These are phyloP conservation scores for Sporopachydermia lactativora DNA, from an alignment of 805 yeast species.

Conservation along the genomic window DNA sequence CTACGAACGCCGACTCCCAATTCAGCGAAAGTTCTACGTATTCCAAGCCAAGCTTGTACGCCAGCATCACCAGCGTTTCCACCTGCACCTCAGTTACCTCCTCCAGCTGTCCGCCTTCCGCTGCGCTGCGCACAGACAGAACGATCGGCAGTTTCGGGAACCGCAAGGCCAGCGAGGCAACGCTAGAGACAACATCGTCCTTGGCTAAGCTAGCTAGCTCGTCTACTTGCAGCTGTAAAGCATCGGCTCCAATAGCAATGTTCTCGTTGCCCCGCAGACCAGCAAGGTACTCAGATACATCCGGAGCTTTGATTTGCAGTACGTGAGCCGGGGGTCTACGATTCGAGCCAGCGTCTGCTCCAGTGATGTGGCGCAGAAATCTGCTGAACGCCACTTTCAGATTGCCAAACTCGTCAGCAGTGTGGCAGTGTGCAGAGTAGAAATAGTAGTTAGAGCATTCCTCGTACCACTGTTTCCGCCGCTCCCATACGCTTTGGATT, in stretches of 20 bases:
- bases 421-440: constrained; percentile 59
- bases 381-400: constrained; percentile 45
- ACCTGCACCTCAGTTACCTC: constrained; percentile 37
- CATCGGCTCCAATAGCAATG: constrained; percentile 56
- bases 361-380: constrained; percentile 50
- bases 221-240: constrained; percentile 78
- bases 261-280: constrained; percentile 32
- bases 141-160: constrained; percentile 59
- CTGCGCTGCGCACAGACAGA: constrained; percentile 60
- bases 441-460: constrained; percentile 69
- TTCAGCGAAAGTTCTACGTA: constrained; percentile 71
- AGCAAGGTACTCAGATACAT: constrained; percentile 49
- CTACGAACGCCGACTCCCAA: constrained; percentile 41
- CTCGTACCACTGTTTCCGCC: constrained; percentile 67
- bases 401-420: constrained; percentile 35
- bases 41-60: constrained; percentile 66
- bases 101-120: constrained; percentile 77
- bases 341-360: constrained; percentile 20
- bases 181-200: constrained; percentile 16
- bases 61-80: constrained; percentile 39
- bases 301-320: constrained; percentile 17
- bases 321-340: constrained; percentile 25
- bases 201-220: constrained; percentile 35
- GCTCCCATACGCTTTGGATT: constrained; percentile 67
- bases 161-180: constrained; percentile 43